Conservation (phyloP, 345 rosid species). For the Brassica juncea region DNA sequence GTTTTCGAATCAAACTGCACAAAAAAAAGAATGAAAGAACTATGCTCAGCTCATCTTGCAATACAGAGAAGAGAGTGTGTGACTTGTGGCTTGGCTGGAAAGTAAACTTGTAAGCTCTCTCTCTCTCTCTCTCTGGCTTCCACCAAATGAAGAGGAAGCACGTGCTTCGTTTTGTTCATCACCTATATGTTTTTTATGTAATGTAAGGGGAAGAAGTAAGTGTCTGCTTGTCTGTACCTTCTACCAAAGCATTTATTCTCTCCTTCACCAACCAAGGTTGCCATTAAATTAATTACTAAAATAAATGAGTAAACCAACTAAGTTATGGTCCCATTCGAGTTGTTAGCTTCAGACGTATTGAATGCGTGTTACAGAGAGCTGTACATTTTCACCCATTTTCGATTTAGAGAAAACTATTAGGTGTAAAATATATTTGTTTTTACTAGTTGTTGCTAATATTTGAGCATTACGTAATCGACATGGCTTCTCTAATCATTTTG, state of each 20-base stretch:
- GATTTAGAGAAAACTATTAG: background rate
- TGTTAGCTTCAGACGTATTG: slow-evolving; percentile 22
- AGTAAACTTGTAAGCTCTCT: slow-evolving; percentile 24
- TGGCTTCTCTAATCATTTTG: slow-evolving; percentile 3
- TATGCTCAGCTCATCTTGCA: slow-evolving; percentile 10
- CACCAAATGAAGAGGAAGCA: slow-evolving; percentile 42
- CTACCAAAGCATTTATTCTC: slow-evolving; percentile 43
- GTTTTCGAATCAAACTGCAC: slow-evolving; percentile 2
- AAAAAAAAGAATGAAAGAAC: background rate
- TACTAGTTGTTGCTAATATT: background rate
- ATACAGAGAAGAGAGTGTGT: slow-evolving; percentile 9
- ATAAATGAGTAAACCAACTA: background rate
- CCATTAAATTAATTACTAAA: slow-evolving; percentile 7
- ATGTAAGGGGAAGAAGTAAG: slow-evolving; percentile 12
- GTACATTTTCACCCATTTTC: slow-evolving; percentile 1
- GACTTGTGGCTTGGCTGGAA: slow-evolving; percentile 42
- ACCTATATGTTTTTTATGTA: slow-evolving; percentile 6
- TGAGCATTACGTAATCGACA: background rate
- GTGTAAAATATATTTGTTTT: background rate
- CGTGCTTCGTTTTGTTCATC: slow-evolving; percentile 35
- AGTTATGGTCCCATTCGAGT: slow-evolving; percentile 30
- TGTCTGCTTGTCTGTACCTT: slow-evolving; percentile 42
- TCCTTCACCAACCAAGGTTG: slow-evolving; percentile 35
- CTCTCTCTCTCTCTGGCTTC: slow-evolving; percentile 27
- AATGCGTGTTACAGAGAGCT: slow-evolving; percentile 9